phyloP scores from a whole-genome alignment of 495 filamentous ascomycete genomes.

The Penicillium atrosanguineum region DNA sequence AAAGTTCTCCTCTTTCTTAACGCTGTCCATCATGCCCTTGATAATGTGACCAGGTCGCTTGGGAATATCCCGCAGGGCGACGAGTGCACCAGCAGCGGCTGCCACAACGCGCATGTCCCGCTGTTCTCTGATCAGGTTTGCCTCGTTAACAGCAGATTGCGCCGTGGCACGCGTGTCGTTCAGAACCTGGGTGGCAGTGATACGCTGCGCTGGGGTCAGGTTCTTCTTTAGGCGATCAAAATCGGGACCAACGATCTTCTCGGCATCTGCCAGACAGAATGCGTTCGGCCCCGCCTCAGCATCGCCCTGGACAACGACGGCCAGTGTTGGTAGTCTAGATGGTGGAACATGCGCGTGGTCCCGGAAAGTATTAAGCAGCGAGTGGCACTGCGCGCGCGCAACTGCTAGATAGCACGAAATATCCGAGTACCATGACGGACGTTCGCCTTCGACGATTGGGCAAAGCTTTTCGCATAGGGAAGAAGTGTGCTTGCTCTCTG shows the following conservation, averaged over 20 bases:
- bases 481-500: constrained; percentile 44
- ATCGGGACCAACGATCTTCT: constrained; percentile 77
- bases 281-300: constrained; percentile 83
- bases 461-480: constrained; percentile 62
- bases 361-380: constrained; percentile 82
- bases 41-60: constrained; percentile 90
- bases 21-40: constrained; percentile 95
- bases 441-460: constrained; percentile 72
- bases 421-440: constrained; percentile 80
- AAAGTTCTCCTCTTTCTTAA: constrained; percentile 90
- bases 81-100: constrained; percentile 80
- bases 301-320: constrained; percentile 91
- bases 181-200: constrained; percentile 73
- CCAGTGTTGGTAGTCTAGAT: constrained; percentile 70
- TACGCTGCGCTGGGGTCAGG: constrained; percentile 76
- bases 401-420: constrained; percentile 84
- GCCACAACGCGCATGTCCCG: constrained; percentile 85
- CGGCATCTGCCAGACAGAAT: constrained; percentile 83
- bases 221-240: constrained; percentile 83
- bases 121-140: constrained; percentile 70
- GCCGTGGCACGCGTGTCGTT: constrained; percentile 69
- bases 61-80: constrained; percentile 79
- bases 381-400: constrained; percentile 84
- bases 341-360: constrained; percentile 76
- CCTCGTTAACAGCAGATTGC: constrained; percentile 70